Conservation (phyloP, 257 asterid species). For the Handroanthus guayacan region DNA sequence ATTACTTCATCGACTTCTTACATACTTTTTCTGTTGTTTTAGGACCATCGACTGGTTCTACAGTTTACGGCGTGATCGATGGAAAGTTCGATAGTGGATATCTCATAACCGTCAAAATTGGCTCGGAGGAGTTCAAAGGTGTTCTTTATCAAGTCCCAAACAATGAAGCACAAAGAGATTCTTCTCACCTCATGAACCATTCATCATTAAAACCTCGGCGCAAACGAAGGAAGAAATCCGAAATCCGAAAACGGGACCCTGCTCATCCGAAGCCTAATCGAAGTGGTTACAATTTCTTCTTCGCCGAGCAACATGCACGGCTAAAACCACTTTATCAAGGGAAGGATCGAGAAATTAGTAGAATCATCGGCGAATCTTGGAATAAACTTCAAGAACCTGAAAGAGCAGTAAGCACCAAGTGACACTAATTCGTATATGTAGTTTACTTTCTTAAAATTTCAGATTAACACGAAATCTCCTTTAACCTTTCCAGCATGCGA, state of each 20-base stretch:
- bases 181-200: not conserved
- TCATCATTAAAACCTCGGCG: constrained; percentile 47
- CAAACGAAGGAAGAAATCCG: constrained; percentile 76
- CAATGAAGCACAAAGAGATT: constrained; percentile 11
- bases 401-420: constrained; percentile 55
- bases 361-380: constrained; percentile 89
- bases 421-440: not conserved
- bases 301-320: constrained; percentile 81
- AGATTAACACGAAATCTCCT: no score
- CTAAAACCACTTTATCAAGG: constrained; percentile 75
- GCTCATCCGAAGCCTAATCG: constrained; percentile 89
- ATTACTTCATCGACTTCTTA: not conserved
- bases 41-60: constrained; percentile 42
- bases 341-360: constrained; percentile 77
- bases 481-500: no score
- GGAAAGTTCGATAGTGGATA: constrained; percentile 93
- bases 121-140: constrained; percentile 75
- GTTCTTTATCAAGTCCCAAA: constrained; percentile 70
- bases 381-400: constrained; percentile 74
- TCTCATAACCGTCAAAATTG: constrained; percentile 75
- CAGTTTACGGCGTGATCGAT: constrained; percentile 76
- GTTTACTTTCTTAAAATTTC: not conserved
- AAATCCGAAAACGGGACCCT: constrained; percentile 78
- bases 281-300: constrained; percentile 94
- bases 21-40: no score